phyloP scores from a whole-genome alignment of 2,329 filamentous ascomycete genomes.

The Pyricularia sp. region DNA sequence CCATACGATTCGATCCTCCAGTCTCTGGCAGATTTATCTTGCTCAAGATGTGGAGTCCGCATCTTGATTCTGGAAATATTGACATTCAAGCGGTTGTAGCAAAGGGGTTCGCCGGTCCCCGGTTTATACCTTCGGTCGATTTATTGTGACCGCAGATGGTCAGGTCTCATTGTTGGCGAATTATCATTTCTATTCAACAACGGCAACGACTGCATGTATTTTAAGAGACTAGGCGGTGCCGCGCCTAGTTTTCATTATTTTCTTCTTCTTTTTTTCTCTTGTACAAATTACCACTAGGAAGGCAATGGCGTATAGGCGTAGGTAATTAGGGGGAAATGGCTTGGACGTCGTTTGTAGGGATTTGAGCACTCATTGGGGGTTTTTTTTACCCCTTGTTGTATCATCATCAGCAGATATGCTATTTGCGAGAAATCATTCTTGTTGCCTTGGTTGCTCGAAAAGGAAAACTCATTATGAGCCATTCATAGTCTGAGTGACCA shows the following conservation, averaged over 20 bases:
- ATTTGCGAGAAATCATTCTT: not conserved
- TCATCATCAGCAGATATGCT: not conserved
- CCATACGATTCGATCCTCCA: slow-evolving; percentile 74
- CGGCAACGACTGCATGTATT: not conserved
- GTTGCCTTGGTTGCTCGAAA: not conserved
- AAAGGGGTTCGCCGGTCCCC: slow-evolving; percentile 75
- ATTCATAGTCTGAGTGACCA: not conserved
- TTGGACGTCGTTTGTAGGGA: not conserved
- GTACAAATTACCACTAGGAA: not conserved
- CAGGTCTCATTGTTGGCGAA: not conserved
- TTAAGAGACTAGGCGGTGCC: not conserved
- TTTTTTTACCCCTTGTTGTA: too few relatives aligned
- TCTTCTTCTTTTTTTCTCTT: not conserved
- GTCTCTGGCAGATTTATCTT: slow-evolving; percentile 76
- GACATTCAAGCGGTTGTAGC: slow-evolving; percentile 82
- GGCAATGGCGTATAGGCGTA: not conserved
- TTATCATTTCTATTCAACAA: not conserved
- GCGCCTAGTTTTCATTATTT: not conserved
- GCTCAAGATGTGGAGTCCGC: slow-evolving; percentile 82
- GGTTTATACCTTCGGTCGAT: slow-evolving; percentile 68
- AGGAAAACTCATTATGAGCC: slow-evolving; percentile 1
- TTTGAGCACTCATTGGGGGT: not conserved
- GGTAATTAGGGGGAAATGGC: not conserved
- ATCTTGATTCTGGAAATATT: slow-evolving; percentile 61
- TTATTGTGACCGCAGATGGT: slow-evolving; percentile 36